phyloP scores from a whole-genome alignment of 2,329 filamentous ascomycete species.

The Xylariaceae sp. region DNA sequence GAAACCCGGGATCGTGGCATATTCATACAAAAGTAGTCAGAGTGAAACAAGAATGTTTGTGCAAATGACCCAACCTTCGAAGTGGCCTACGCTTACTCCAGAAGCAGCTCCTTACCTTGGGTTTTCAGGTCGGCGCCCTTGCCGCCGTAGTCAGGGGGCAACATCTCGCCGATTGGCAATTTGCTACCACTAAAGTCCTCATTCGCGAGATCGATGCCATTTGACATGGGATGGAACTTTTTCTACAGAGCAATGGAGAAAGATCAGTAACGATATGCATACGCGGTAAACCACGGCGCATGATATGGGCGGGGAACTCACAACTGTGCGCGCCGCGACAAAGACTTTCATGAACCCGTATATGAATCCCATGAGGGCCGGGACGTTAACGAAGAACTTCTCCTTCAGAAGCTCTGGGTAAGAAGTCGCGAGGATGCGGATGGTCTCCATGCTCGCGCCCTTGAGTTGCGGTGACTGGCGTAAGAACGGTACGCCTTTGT shows the following conservation, averaged over 20 bases:
- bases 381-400: slow-evolving; percentile 97
- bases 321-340: slow-evolving; percentile 63
- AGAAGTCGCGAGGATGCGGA: slow-evolving; percentile 71
- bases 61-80: not conserved
- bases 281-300: not conserved
- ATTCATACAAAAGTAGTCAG: not conserved
- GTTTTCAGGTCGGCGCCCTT: slow-evolving; percentile 46
- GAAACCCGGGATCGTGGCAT: not conserved
- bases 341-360: slow-evolving; percentile 72
- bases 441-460: slow-evolving; percentile 71
- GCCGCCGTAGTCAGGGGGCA: slow-evolving; percentile 78
- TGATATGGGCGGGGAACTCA: slow-evolving; percentile 4
- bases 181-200: slow-evolving; percentile 48
- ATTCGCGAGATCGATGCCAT: slow-evolving; percentile 62
- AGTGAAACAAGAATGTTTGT: not conserved
- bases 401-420: slow-evolving; percentile 86
- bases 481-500: slow-evolving; percentile 80
- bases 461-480: slow-evolving; percentile 73
- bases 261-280: not conserved
- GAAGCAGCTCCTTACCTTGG: slow-evolving; percentile 26
- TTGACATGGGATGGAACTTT: slow-evolving; percentile 74
- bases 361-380: slow-evolving; percentile 83
- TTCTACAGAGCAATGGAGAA: slow-evolving; percentile 34
- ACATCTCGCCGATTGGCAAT: slow-evolving; percentile 54
- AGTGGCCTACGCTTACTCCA: slow-evolving; percentile 17